Conservation (phyloP, 2,329 filamentous ascomycete species). For the Monilinia vaccinii-corymbosi region DNA sequence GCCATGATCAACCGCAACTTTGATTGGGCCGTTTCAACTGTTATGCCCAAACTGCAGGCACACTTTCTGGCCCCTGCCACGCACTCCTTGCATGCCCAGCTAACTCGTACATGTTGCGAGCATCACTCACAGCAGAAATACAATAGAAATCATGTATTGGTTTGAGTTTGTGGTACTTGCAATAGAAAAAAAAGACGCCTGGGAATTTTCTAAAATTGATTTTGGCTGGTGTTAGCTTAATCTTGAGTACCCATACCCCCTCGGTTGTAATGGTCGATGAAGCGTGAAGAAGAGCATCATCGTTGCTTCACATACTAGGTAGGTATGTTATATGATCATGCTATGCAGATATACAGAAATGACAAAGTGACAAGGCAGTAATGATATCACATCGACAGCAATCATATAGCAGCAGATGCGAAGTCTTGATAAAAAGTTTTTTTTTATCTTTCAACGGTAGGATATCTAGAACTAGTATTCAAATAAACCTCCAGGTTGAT, state of each 20-base stretch:
- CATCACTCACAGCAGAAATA: not conserved
- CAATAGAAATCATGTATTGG: not conserved
- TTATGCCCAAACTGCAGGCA: not conserved
- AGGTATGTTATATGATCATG: not conserved
- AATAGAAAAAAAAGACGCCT: not conserved
- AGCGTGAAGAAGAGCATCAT: not conserved
- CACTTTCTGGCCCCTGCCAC: not conserved
- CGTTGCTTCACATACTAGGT: not conserved
- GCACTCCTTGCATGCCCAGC: not conserved
- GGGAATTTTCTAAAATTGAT: not conserved
- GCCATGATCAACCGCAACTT: not conserved
- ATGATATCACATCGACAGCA: not conserved
- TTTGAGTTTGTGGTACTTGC: not conserved
- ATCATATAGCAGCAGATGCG: not conserved
- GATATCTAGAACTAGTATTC: conserved; percentile 1
- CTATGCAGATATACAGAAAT: not conserved
- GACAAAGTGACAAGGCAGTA: not conserved
- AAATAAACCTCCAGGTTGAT: not conserved
- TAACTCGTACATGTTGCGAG: not conserved
- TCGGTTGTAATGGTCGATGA: not conserved
- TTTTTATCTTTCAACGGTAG: not conserved
- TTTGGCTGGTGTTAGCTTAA: not conserved
- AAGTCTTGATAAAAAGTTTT: not conserved
- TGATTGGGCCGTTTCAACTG: not conserved
- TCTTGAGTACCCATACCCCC: not conserved